Conservation (phyloP, 441 rosid species). For the Capsella rubella region DNA sequence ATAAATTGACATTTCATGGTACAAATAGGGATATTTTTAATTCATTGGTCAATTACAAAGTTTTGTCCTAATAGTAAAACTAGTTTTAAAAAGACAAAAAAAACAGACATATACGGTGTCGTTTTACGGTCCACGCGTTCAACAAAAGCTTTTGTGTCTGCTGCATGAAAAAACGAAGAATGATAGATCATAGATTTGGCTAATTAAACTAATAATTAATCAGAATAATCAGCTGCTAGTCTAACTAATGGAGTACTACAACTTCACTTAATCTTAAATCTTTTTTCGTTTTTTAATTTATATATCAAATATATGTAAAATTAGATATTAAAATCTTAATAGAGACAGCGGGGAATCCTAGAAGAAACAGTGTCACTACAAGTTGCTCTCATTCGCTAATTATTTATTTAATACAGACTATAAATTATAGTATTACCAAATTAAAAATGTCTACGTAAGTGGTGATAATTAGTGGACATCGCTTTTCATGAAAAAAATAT, state of each 20-base stretch:
- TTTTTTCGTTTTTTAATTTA: not conserved
- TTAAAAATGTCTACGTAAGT: not conserved
- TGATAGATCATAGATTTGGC: constrained; percentile 30
- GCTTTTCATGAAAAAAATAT: constrained; percentile 26
- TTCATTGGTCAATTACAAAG: constrained; percentile 36
- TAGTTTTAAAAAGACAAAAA: constrained; percentile 31
- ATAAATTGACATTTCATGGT: constrained; percentile 43
- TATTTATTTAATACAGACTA: constrained; percentile 1
- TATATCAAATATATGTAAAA: constrained; percentile 7
- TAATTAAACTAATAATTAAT: constrained; percentile 35
- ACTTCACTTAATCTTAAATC: constrained; percentile 12
- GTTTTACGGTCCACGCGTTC: constrained; percentile 41
- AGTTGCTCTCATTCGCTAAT: constrained; percentile 18
- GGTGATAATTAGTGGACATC: constrained; percentile 39
- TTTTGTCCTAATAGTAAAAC: constrained; percentile 36
- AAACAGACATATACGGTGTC: constrained; percentile 30
- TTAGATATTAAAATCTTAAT: constrained; percentile 19
- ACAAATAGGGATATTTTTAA: constrained; percentile 20
- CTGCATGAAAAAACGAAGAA: constrained; percentile 32
- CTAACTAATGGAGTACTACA: not conserved
- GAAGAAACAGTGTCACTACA: constrained; percentile 36
- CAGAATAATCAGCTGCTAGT: constrained; percentile 26
- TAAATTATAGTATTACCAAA: constrained; percentile 6
- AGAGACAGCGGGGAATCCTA: constrained; percentile 20
- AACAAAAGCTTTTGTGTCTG: constrained; percentile 26